Base-by-base conservation (phyloP, 2,329 filamentous ascomycete species). In the Fusarium sp. region DNA sequence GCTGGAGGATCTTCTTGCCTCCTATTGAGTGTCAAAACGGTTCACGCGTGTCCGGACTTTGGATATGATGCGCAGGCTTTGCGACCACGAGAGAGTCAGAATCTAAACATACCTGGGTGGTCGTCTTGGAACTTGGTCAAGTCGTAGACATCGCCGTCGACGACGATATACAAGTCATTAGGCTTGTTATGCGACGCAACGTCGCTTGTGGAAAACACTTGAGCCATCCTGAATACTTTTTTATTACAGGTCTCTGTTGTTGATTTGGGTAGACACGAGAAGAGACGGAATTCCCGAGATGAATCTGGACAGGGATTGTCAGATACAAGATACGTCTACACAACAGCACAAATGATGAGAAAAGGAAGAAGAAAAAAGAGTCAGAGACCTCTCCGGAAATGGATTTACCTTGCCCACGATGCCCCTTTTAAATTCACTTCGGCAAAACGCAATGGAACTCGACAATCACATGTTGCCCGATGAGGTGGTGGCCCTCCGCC, bases 91-190 rank as follows among this genome's bases (percentile, higher is more conserved):
- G 23, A 23, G 48, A 51, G 52, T 16, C 13, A 54, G 30, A 31
- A 7, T 16, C 13, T 16, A 40, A 39, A 75, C 83, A 84, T 85
- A 89, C 94, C 94, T 79, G 93, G 93, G 80, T 95, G 93, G 72
- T 95, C 92, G 65, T 95, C 91, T 80, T 94, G 92, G 80, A 95
- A 95, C 78, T 91, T 94, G 75, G 94, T 97, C 76, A 98, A 80
- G 79, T 99, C 95, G 82, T 97, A 98, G 73, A 98, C 95, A 82
- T 98, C 95, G 76, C 95, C 92, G 73, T 98, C 95, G 73, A 98
- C 90, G 71, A 97, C 89, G 77, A 98, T 93, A 89, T 91, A 98
- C 66, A 98, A 87, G 79, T 91, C 91, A 78, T 94, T 90, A 47
- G 91, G 82, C 84, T 95, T 97, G 87, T 94, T 97, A 83, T 98